Conservation (phyloP, 495 filamentous ascomycete genomes). For the Tuber borchii region DNA sequence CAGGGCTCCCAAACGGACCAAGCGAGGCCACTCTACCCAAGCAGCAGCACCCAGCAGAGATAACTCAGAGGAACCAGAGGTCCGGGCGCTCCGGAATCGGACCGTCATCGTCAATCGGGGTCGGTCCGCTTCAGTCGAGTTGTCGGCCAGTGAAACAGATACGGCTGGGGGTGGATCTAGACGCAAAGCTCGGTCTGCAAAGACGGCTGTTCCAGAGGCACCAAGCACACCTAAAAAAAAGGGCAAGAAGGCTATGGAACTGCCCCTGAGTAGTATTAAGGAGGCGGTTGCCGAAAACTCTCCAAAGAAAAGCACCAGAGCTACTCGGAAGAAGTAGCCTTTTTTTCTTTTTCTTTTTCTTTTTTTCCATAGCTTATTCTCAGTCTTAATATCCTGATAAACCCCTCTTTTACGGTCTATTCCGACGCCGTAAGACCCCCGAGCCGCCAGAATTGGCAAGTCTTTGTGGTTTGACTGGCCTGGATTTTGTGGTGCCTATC, state of each 20-base stretch:
- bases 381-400: neutral
- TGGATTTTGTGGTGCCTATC: too few relatives aligned
- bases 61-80: conserved; percentile 22
- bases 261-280: conserved; percentile 25
- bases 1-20: neutral
- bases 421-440: too few relatives aligned
- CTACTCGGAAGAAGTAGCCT: conserved; percentile 14
- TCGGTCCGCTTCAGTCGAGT: neutral
- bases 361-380: neutral
- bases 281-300: conserved; percentile 20
- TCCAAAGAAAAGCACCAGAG: conserved; percentile 22
- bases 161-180: neutral
- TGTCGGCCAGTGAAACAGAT: neutral
- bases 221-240: conserved; percentile 16
- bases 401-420: neutral
- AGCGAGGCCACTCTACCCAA: neutral
- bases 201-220: conserved; percentile 10
- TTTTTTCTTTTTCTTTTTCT: conserved; percentile 2
- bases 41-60: conserved; percentile 8
- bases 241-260: conserved; percentile 11
- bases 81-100: conserved; percentile 5
- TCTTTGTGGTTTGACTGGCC: too few relatives aligned
- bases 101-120: conserved; percentile 9
- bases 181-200: conserved; percentile 7
- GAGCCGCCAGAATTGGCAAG: too few relatives aligned